Conservation (phyloP, 208 protist genomes). For the Herpetomonas muscarum region DNA sequence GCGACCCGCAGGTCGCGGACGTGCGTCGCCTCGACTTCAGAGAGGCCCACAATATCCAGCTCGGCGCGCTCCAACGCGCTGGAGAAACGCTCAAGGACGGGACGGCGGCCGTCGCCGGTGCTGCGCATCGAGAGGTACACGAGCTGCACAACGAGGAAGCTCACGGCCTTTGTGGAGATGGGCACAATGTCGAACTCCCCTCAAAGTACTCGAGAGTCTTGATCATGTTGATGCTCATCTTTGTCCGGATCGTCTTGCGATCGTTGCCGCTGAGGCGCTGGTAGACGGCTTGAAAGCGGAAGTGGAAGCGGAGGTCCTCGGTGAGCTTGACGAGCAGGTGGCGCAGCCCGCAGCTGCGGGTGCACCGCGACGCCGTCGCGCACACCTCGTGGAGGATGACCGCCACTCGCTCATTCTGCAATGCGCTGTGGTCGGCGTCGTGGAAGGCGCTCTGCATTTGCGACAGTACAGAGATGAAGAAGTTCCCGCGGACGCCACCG, state of each 20-base stretch:
- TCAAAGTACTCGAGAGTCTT: conserved; percentile 90
- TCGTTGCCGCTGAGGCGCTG: conserved; percentile 53
- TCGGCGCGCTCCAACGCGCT: conserved; percentile 46
- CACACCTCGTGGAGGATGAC: conserved; percentile 59
- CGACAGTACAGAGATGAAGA: conserved; percentile 71
- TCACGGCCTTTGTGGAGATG: conserved; percentile 59
- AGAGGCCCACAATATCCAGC: conserved; percentile 70
- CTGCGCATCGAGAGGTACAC: conserved; percentile 61
- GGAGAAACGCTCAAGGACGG: conserved; percentile 63
- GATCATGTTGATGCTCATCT: conserved; percentile 55
- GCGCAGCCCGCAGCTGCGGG: conserved; percentile 57
- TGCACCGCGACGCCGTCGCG: conserved; percentile 67
- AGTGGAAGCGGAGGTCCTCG: conserved; percentile 81
- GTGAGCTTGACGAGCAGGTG: conserved; percentile 73
- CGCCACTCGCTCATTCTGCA: conserved; percentile 70
- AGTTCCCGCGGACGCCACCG: conserved; percentile 46
- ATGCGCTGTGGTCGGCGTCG: conserved; percentile 28
- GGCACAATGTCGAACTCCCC: conserved; percentile 54
- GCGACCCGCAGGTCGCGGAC: conserved; percentile 79
- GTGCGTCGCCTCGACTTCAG: conserved; percentile 50
- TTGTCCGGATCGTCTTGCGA: conserved; percentile 70
- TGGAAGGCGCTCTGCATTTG: conserved; percentile 83
- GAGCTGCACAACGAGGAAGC: conserved; percentile 78
- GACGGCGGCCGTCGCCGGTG: conserved; percentile 24
- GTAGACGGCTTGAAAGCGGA: conserved; percentile 74